phyloP scores from a whole-genome alignment of 768 basidiomycete genomes.

The Tephrocybe sp. region DNA sequence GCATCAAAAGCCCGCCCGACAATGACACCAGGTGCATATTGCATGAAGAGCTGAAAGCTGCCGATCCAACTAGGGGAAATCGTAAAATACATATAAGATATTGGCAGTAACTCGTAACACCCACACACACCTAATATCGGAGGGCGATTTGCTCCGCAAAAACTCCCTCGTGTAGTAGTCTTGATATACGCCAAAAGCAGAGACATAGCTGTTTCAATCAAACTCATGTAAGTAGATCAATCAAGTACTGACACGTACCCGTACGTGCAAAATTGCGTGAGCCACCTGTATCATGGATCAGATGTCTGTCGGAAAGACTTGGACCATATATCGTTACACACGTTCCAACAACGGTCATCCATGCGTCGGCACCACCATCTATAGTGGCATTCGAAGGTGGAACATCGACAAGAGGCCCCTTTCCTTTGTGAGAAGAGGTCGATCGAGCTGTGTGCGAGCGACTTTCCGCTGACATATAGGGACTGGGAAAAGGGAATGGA shows the following conservation, averaged over 20 bases:
- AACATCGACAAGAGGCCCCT: background rate
- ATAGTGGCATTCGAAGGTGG: background rate
- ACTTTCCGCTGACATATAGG: constrained; percentile 9
- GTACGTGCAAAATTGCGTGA: constrained; percentile 47
- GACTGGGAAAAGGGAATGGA: background rate
- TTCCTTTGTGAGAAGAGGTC: background rate
- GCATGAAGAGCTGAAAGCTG: constrained; percentile 46
- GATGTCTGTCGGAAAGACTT: background rate
- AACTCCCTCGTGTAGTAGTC: constrained; percentile 46
- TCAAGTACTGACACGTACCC: constrained; percentile 29
- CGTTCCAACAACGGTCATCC: constrained; percentile 46
- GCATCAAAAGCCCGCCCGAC: constrained; percentile 45
- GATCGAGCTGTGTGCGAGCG: constrained; percentile 5
- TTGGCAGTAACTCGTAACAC: no score
- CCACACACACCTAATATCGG: constrained; percentile 42
- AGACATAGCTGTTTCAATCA: constrained; percentile 38
- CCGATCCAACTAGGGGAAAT: constrained; percentile 44
- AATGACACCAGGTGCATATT: constrained; percentile 39
- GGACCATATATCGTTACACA: constrained; percentile 25
- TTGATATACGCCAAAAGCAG: constrained; percentile 48
- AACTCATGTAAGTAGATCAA: background rate
- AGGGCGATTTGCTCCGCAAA: constrained; percentile 37
- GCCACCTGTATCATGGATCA: constrained; percentile 28
- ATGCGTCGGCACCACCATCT: constrained; percentile 42
- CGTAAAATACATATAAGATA: background rate